These are phyloP conservation scores for Corinectria fuckeliana DNA, from an alignment of 2,329 filamentous ascomycete species.

Conservation along the genomic window DNA sequence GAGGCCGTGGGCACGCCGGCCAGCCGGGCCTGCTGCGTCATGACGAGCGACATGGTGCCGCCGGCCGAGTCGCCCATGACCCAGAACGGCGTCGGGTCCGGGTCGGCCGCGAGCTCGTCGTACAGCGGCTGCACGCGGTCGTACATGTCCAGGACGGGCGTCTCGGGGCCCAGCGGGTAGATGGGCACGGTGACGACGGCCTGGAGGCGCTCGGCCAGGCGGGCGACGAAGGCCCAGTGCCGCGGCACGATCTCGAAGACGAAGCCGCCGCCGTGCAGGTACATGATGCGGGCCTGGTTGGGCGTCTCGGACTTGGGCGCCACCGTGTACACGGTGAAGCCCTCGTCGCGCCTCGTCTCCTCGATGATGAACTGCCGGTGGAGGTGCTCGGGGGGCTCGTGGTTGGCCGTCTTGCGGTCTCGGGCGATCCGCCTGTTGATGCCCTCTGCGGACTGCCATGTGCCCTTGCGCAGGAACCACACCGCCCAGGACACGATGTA, in stretches of 20 bases:
- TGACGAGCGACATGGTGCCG: slow-evolving; percentile 40
- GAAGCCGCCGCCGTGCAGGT: slow-evolving; percentile 42
- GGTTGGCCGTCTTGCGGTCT: slow-evolving; percentile 27
- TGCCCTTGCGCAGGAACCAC: slow-evolving; percentile 37
- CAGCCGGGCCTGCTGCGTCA: slow-evolving; percentile 40
- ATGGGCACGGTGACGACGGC: slow-evolving; percentile 42
- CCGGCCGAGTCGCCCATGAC: slow-evolving; percentile 42
- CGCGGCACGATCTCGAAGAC: slow-evolving; percentile 38
- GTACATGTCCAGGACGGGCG: slow-evolving; percentile 41
- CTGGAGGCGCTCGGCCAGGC: slow-evolving; percentile 39
- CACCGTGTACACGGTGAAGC: slow-evolving; percentile 38
- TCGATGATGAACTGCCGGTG: slow-evolving; percentile 37
- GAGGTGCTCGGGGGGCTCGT: slow-evolving; percentile 33
- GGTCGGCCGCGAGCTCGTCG: slow-evolving; percentile 39
- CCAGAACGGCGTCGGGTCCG: slow-evolving; percentile 40
- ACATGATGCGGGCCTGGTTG: slow-evolving; percentile 39
- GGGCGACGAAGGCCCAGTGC: slow-evolving; percentile 41
- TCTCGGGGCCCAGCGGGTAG: slow-evolving; percentile 43
- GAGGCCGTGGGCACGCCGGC: slow-evolving; percentile 35
- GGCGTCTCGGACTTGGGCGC: slow-evolving; percentile 41
- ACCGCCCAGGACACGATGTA: slow-evolving; percentile 38
- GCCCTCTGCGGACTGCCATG: slow-evolving; percentile 34
- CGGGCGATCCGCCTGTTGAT: slow-evolving; percentile 35
- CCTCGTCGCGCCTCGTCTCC: slow-evolving; percentile 28
- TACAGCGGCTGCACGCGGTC: slow-evolving; percentile 41